Percentiles rank a stretch among this genome's conserved stretches.
Conservation (phyloP, 2,329 filamentous ascomycete species). For the Exophiala oligosperma region DNA sequence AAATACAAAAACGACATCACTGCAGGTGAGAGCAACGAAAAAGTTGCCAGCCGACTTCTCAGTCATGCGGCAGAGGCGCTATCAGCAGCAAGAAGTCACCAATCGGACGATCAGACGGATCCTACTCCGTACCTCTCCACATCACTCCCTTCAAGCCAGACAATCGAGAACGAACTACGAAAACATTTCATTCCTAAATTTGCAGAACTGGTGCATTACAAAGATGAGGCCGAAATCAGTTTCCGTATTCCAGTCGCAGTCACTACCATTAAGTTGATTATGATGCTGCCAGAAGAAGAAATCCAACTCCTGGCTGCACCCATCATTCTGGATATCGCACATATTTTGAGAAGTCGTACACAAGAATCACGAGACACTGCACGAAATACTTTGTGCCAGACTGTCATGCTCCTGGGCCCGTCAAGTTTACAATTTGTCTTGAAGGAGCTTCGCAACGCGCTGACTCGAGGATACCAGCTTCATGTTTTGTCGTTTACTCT, state of each 20-base stretch:
- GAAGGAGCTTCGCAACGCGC: slow-evolving; percentile 79
- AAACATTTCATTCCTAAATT: slow-evolving; percentile 76
- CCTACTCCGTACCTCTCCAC: slow-evolving; percentile 52
- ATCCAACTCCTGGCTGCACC: slow-evolving; percentile 75
- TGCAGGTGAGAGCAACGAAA: slow-evolving; percentile 57
- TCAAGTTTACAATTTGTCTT: slow-evolving; percentile 89
- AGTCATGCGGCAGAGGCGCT: slow-evolving; percentile 80
- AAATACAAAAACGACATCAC: slow-evolving; percentile 84
- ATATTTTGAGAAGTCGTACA: slow-evolving; percentile 85
- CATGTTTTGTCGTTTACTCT: slow-evolving; percentile 95
- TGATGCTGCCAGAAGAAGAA: slow-evolving; percentile 71
- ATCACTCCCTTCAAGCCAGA: slow-evolving; percentile 66
- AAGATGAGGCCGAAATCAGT: slow-evolving; percentile 92
- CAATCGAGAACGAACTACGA: slow-evolving; percentile 70
- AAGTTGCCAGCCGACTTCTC: slow-evolving; percentile 79
- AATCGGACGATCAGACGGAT: slow-evolving; percentile 21
- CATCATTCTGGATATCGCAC: slow-evolving; percentile 86
- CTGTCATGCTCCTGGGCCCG: slow-evolving; percentile 76
- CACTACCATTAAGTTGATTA: slow-evolving; percentile 83
- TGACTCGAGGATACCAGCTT: slow-evolving; percentile 85
- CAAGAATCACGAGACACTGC: slow-evolving; percentile 90
- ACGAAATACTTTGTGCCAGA: slow-evolving; percentile 81
- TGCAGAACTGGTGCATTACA: slow-evolving; percentile 84
- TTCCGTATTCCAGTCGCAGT: slow-evolving; percentile 87
- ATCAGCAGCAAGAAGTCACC: slow-evolving; percentile 51